Base-by-base conservation (phyloP, 257 asterid species). In the Penstemon davidsonii region DNA sequence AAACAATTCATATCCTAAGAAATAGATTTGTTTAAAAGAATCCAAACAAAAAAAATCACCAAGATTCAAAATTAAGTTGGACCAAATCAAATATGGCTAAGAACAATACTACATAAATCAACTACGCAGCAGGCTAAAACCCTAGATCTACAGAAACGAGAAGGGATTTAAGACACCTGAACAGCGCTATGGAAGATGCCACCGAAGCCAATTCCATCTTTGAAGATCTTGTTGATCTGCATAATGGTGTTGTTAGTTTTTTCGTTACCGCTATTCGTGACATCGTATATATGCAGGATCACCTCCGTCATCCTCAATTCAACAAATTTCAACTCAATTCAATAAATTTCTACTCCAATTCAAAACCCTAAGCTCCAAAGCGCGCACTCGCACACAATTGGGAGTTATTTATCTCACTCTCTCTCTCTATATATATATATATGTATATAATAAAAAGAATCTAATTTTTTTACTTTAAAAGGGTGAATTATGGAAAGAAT, bases 111-210 rank as follows among this genome's bases (percentile, higher is more conserved):
- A 38, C 12, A 33, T 59, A 69, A 43, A 73, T 38, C 58, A 53
- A 70, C n/a, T 39, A 37, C 37, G 54, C 18, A 64, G 18, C 18
- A 64, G 18, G 71, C 66, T 47, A 73, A 67, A 78, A 73, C 77
- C 79, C 78, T 68, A 79, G 84, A 82, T 82, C 87, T 74, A 75
- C 67, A 10, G 37, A 5, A 57, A 40, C 44, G n/a, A 62, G 25
- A 49, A 19, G 45, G 46, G 8, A 7, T 41, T 25, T 54, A 19
- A 15, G 52, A 62, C 77, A 84, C 99, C 99, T 94, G 97, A 45
- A 94, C 91, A 39, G 99, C 97, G 86, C 98, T 89, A 78, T 94
- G 99, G 81, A 94, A 94, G 68, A 94, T 94, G 55, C 99, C 99
- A 33, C 97, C 99, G 57, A 94, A 79, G n/a, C 98, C 97, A 68